These are phyloP conservation scores for Parietaria judaica DNA, from an alignment of 306 rosid species.

Conservation along the genomic window DNA sequence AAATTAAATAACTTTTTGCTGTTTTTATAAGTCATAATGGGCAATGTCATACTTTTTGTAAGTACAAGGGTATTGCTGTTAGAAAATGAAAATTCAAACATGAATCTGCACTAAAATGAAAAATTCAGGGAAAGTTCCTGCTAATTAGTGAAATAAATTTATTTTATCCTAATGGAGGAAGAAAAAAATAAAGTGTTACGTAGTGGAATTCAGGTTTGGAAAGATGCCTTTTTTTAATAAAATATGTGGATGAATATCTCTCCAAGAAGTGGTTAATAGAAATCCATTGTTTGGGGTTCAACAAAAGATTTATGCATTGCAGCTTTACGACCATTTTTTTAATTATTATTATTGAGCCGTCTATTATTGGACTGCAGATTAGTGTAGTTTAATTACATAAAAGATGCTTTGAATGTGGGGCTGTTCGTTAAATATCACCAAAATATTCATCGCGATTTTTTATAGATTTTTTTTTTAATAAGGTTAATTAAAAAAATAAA, in stretches of 20 bases:
- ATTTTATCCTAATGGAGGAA: conserved; percentile 1
- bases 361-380: conserved; percentile 55
- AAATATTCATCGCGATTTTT: background rate
- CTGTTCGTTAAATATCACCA: conserved; percentile 37
- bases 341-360: conserved; percentile 26
- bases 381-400: conserved; percentile 39
- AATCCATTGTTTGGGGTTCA: conserved; percentile 49
- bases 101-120: too few relatives aligned
- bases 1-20: too few relatives aligned
- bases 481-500: too few relatives aligned
- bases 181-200: conserved; percentile 23
- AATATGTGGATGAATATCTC: conserved; percentile 6
- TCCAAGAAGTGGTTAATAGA: conserved; percentile 38
- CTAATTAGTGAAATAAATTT: too few relatives aligned
- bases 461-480: too few relatives aligned
- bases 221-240: conserved; percentile 35
- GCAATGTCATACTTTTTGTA: too few relatives aligned
- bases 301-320: conserved; percentile 41
- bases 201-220: conserved; percentile 88
- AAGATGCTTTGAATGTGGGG: conserved; percentile 75
- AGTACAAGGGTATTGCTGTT: too few relatives aligned
- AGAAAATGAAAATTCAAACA: too few relatives aligned
- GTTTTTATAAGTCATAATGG: too few relatives aligned
- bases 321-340: conserved; percentile 13
- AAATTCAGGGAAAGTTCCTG: too few relatives aligned